Evolutionary conservation across 352 stramenopile genomes (phyloP), one percentile per base, ranked within the genome.

Genomic region (Phytophthora constricta): DNA sequence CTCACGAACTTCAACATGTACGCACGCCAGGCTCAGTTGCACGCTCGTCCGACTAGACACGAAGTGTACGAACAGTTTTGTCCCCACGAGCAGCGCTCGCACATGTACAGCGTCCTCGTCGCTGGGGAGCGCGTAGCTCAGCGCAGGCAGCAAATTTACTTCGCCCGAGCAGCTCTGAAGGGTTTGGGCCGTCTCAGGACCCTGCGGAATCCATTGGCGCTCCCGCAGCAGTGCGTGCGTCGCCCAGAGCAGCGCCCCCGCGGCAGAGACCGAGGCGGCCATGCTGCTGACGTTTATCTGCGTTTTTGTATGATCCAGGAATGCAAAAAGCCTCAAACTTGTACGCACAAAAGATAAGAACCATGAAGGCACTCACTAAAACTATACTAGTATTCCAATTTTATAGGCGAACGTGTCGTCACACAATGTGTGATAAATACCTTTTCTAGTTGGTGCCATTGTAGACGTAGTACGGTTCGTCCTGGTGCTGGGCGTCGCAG

Each of bases 31-130:
- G 16, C 57, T 54, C 25, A 87, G 27, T 1, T 68, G 74, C n/a
- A 78, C 22, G 11, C 70, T 77, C 42, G 46, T 70, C 4, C 26
- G 11, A 19, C 10, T 33, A 19, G 61, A 68, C n/a, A 87, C 76
- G 28, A 85, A 87, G 58, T 87, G 79, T 27, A 82, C 72, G 41
- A 82, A 87, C 37, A 87, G 42, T 49, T 75, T 75, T 1, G 20
- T 56, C 33, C 69, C 68, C 31, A 85, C 69, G 10, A 56, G 26
- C 26, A 87, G 54, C 25, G 49, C 74, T 16, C 79, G 74, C 34
- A 84, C 74, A 14, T 77, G 47, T 17, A 85, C 65, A 26, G 63
- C 58, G 9, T 25, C n/a, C 2, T 58, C 41, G 41, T 50, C 43
- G 27, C 50, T 37, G 4, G 43, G 25, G 37, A 68, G 49, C 25